These are phyloP conservation scores for Thelonectria discophora DNA, from an alignment of 2,329 filamentous ascomycete genomes.

Conservation along the genomic window DNA sequence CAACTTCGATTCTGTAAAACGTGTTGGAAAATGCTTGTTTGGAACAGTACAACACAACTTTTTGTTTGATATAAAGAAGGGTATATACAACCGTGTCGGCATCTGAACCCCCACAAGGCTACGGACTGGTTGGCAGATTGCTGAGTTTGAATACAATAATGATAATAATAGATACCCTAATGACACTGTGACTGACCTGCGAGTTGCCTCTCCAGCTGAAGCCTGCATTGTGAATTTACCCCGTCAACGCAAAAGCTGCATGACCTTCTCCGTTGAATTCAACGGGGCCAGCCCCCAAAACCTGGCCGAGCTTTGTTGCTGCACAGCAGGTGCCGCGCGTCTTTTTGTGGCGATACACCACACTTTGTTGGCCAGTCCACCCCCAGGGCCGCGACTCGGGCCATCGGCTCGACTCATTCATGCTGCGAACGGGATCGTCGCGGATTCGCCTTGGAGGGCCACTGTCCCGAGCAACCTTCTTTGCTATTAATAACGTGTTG, in stretches of 20 bases:
- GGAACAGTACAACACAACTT: background rate
- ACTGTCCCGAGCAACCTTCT: background rate
- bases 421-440: background rate
- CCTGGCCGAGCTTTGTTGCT: background rate
- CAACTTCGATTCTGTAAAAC: background rate
- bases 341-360: background rate
- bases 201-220: background rate
- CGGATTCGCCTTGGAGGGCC: background rate
- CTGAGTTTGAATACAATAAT: constrained; percentile 40
- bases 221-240: background rate
- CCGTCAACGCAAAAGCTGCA: background rate
- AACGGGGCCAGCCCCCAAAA: background rate
- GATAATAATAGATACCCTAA: constrained; percentile 33
- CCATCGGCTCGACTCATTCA: background rate
- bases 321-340: background rate
- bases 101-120: background rate
- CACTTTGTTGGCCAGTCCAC: background rate
- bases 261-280: background rate
- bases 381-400: background rate
- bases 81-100: constrained; percentile 2
- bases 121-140: constrained; percentile 30
- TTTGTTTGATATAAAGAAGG: background rate
- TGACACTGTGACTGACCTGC: background rate
- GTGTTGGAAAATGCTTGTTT: background rate
- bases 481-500: background rate